A percentile compares a stretch with the other conserved stretches of the same genome.
Conservation (phyloP, 805 yeast genomes). For the Starmerella apicola region DNA sequence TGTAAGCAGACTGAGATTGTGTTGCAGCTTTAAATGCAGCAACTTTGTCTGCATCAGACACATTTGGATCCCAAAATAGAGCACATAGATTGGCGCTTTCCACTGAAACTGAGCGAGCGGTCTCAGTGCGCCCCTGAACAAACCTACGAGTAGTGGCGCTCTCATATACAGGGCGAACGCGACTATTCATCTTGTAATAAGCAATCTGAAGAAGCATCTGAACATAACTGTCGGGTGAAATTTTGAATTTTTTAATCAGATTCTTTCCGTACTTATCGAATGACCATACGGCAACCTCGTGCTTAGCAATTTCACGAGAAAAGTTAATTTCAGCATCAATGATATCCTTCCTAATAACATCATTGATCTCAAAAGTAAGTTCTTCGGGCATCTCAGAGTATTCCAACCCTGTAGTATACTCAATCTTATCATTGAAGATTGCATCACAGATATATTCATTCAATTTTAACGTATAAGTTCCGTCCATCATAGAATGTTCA, state of each 20-base stretch:
- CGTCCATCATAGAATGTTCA: constrained; percentile 97
- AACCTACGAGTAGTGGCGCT: constrained; percentile 88
- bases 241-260: constrained; percentile 68
- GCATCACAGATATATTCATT: constrained; percentile 61
- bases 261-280: constrained; percentile 78
- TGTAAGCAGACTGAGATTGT: constrained; percentile 59
- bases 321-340: constrained; percentile 46
- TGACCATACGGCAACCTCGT: constrained; percentile 68
- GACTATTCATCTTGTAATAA: constrained; percentile 70
- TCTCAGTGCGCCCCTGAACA: constrained; percentile 86
- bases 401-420: constrained; percentile 23
- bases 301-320: constrained; percentile 41
- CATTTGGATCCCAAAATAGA: constrained; percentile 51
- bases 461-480: constrained; percentile 83
- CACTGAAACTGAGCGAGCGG: constrained; percentile 70
- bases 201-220: constrained; percentile 89
- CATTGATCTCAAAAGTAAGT: constrained; percentile 42
- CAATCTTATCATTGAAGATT: constrained; percentile 38
- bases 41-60: constrained; percentile 44
- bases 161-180: constrained; percentile 82
- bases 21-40: constrained; percentile 60
- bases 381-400: constrained; percentile 26
- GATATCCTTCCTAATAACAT: constrained; percentile 40
- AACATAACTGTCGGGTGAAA: constrained; percentile 85
- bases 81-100: constrained; percentile 61